Conservation (phyloP, 495 filamentous ascomycete species). For the Penicillium atrosanguineum region DNA sequence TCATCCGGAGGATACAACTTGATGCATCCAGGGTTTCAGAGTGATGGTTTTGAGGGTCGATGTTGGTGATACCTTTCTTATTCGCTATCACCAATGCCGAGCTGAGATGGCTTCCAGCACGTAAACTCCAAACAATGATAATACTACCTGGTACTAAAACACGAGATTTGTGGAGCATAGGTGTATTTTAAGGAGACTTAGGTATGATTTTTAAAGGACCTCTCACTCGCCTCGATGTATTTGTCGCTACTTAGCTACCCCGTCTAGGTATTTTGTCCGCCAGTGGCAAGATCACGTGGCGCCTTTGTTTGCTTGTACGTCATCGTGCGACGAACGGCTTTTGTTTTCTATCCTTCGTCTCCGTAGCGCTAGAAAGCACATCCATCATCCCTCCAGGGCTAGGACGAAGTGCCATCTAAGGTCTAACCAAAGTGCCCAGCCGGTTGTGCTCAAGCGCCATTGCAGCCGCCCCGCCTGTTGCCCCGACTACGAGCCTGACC, state of each 20-base stretch:
- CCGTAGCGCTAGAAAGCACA: background rate
- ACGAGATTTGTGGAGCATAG: background rate
- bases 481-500: slow-evolving; percentile 35
- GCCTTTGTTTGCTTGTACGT: slow-evolving; percentile 20
- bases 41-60: background rate
- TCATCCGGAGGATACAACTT: background rate
- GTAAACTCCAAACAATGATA: background rate
- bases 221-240: background rate
- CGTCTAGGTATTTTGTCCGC: too few relatives aligned
- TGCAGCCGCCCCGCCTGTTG: slow-evolving; percentile 32
- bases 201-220: background rate
- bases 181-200: background rate
- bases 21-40: background rate
- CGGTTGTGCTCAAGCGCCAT: background rate
- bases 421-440: background rate
- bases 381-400: background rate
- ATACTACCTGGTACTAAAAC: background rate
- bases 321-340: slow-evolving; percentile 10
- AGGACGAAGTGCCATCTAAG: background rate
- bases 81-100: background rate
- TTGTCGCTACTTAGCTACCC: background rate
- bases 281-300: slow-evolving; percentile 12
- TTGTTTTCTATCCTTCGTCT: background rate
- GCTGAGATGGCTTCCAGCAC: background rate
- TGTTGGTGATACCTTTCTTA: background rate